phyloP scores from a whole-genome alignment of 805 yeast species.

The Sporopachydermia lactativora region DNA sequence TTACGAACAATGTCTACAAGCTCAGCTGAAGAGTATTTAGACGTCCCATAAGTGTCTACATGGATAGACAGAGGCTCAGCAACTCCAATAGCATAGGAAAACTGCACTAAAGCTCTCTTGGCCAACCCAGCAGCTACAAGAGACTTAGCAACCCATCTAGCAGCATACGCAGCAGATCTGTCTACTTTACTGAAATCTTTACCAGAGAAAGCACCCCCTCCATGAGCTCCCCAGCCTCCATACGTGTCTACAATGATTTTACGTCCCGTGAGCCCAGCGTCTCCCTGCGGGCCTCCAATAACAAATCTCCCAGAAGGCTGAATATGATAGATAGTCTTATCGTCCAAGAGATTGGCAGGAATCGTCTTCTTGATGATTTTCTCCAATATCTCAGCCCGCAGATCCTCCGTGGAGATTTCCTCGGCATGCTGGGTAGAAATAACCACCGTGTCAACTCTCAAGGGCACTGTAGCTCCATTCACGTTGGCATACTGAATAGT shows the following conservation, averaged over 20 bases:
- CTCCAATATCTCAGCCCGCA: slow-evolving; percentile 48
- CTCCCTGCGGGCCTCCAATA: slow-evolving; percentile 94
- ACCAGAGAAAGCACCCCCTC: slow-evolving; percentile 96
- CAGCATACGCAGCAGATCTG: slow-evolving; percentile 89
- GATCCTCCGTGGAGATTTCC: slow-evolving; percentile 62
- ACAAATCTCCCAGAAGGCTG: slow-evolving; percentile 91
- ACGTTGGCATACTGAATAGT: slow-evolving; percentile 75
- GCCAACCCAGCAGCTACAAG: slow-evolving; percentile 70
- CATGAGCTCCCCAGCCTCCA: slow-evolving; percentile 96
- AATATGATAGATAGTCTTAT: slow-evolving; percentile 74
- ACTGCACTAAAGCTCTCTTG: slow-evolving; percentile 79
- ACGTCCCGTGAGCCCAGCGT: slow-evolving; percentile 90
- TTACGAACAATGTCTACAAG: slow-evolving; percentile 63
- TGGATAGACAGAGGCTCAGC: slow-evolving; percentile 83
- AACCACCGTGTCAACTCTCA: slow-evolving; percentile 79
- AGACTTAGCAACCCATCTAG: slow-evolving; percentile 92
- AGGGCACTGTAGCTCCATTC: slow-evolving; percentile 74
- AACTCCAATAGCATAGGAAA: slow-evolving; percentile 87
- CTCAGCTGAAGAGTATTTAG: slow-evolving; percentile 64
- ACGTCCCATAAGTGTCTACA: slow-evolving; percentile 83
- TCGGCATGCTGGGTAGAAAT: slow-evolving; percentile 85
- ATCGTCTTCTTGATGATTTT: slow-evolving; percentile 66
- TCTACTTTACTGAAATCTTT: slow-evolving; percentile 89
- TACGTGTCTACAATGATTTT: slow-evolving; percentile 85
- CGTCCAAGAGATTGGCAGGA: slow-evolving; percentile 66